Percentiles rank a stretch among this genome's conserved stretches.
These are phyloP conservation scores for Metarhizium brunneum DNA, from an alignment of 2,329 filamentous ascomycete species.

Conservation along the genomic window DNA sequence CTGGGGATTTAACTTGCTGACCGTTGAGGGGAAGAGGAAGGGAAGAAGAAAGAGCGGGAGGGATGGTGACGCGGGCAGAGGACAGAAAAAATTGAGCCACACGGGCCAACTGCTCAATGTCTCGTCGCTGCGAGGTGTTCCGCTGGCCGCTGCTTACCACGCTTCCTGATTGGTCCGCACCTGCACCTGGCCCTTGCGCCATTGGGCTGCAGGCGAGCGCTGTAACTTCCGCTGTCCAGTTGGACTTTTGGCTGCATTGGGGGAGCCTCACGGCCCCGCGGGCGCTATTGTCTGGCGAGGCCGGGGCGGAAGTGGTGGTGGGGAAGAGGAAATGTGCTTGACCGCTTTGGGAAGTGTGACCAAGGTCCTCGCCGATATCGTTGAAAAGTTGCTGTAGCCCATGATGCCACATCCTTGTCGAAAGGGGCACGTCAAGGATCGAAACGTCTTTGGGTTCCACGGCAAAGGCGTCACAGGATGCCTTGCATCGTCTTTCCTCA, in stretches of 20 bases:
- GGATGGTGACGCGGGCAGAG: background rate
- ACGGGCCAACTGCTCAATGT: too few species aligned
- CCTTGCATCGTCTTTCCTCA: background rate
- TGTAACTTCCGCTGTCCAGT: too few species aligned
- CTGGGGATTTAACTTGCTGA: constrained; percentile 4
- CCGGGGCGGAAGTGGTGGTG: background rate
- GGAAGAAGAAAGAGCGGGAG: constrained; percentile 1
- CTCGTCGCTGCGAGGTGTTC: background rate
- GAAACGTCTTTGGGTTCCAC: background rate
- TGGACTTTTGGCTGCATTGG: background rate
- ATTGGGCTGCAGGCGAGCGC: background rate
- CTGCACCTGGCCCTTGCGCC: too few species aligned
- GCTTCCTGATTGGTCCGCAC: background rate
- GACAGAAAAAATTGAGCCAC: background rate
- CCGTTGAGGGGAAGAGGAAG: constrained; percentile 6
- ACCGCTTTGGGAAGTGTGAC: background rate
- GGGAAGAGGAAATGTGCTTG: background rate
- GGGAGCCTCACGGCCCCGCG: background rate
- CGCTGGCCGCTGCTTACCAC: background rate
- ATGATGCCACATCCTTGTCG: background rate
- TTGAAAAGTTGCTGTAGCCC: background rate
- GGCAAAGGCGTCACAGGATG: background rate
- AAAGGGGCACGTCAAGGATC: background rate
- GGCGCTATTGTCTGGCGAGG: background rate
- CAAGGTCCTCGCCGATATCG: constrained; percentile 1